Conservation (phyloP, 768 basidiomycete species). For the Suillus subluteus region DNA sequence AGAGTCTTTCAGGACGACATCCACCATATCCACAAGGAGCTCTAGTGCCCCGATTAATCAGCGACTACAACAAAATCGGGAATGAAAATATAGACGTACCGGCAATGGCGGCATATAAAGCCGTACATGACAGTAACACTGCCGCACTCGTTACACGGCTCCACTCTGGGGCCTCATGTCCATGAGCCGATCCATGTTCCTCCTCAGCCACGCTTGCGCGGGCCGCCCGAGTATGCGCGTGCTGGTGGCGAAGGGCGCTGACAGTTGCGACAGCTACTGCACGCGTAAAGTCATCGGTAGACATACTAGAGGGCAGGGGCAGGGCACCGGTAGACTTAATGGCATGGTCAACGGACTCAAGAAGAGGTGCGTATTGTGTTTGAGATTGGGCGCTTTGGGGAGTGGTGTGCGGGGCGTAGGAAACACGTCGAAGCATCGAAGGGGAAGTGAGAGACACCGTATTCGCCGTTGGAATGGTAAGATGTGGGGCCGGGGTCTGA, state of each 20-base stretch:
- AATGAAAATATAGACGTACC: conserved; percentile 53
- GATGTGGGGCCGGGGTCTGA: conserved; percentile 42
- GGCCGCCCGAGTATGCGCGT: conserved; percentile 53
- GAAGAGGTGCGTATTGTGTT: conserved; percentile 54
- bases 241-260: conserved; percentile 83
- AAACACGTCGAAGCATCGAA: conserved; percentile 51
- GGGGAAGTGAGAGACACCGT: conserved; percentile 52
- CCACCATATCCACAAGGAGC: conserved; percentile 92
- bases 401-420: conserved; percentile 49
- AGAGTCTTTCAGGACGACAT: conserved; percentile 86
- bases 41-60: conserved; percentile 49
- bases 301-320: conserved; percentile 66
- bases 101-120: conserved; percentile 92
- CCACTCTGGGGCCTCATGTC: conserved; percentile 97
- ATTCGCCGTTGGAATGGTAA: conserved; percentile 21
- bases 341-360: conserved; percentile 80
- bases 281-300: conserved; percentile 87
- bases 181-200: conserved; percentile 63
- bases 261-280: conserved; percentile 96
- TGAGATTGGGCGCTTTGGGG: conserved; percentile 31
- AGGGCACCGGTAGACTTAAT: conserved; percentile 60
- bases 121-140: conserved; percentile 87
- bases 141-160: conserved; percentile 88
- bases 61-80: neutral
- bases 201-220: conserved; percentile 41